Evolutionary conservation across 2,329 filamentous ascomycete genomes (phyloP).

Genomic region (Fusarium bulbicola): DNA sequence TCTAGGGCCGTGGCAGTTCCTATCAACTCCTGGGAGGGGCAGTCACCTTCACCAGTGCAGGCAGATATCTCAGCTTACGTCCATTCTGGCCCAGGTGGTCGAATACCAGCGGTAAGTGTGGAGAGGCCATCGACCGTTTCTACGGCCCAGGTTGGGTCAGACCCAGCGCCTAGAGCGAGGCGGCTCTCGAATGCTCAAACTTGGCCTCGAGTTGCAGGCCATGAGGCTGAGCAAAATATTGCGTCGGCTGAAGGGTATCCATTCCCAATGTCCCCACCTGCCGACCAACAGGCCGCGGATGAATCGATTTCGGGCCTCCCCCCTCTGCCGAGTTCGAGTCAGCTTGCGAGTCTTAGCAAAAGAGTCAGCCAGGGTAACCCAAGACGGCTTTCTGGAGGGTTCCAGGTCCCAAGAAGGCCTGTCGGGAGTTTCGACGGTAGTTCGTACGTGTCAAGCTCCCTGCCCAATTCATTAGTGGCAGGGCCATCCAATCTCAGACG

Average conservation of each 20-base stretch:
- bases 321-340: constrained; percentile 51
- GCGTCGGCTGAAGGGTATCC: constrained; percentile 48
- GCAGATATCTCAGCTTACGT: constrained; percentile 6
- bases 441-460: constrained; percentile 24
- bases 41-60: constrained; percentile 7
- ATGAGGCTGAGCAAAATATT: constrained; percentile 32
- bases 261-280: constrained; percentile 52
- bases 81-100: constrained; percentile 17
- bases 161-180: constrained; percentile 35
- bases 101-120: constrained; percentile 42
- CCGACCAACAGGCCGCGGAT: constrained; percentile 39
- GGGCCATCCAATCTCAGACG: constrained; percentile 12
- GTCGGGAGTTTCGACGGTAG: constrained; percentile 48
- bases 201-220: constrained; percentile 55
- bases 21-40: background rate
- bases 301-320: constrained; percentile 50
- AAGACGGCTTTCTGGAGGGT: constrained; percentile 55
- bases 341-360: constrained; percentile 50
- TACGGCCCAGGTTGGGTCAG: constrained; percentile 15
- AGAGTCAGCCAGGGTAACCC: constrained; percentile 51
- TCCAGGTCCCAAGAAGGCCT: constrained; percentile 53
- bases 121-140: constrained; percentile 43
- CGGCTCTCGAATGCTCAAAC: constrained; percentile 52
- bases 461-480: constrained; percentile 35
- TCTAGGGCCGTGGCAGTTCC: constrained; percentile 26